Base-by-base conservation (phyloP, 164 flowering plant species). In the Tetrastigma voinierianum region DNA sequence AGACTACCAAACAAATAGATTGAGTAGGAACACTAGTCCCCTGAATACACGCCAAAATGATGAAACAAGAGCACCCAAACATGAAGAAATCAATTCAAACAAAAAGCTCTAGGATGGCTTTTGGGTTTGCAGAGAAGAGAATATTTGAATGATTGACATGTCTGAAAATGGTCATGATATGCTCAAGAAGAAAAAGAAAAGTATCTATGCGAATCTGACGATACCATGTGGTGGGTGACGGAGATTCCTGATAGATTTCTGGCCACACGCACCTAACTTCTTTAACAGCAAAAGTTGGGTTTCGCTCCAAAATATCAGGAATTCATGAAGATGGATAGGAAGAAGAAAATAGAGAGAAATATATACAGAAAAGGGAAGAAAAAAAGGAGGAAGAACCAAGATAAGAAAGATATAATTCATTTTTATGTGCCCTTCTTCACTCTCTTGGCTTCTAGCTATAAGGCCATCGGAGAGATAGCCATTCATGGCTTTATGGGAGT, bases 401-500 rank as follows among this genome's bases (percentile, higher is more conserved):
- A n/a, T 52, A 19, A 14, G 20, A 19, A 21, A 8, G 2, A 56
- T 14, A 64, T 5, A 9, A 21, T 12, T 16, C 10, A 4, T n/a
- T 51, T 3, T 15, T 14, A 91, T n/a, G n/a, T n/a, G n/a, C 97
- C 96, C 57, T 85, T 91, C 64, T 84, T 88, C 59, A n/a, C 84
- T 84, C 57, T 86, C 96, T 58, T 79, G 91, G 62, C 51, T 43
- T 61, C 59, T 70, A 49, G 46, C 74, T 3, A 77, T 51, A 64
- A 79, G 84, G 44, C 86, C 89, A 59, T 87, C 89, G 1, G 93
- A 87, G 40, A 85, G 82, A 74, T 85, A 89, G 6, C 87, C 91
- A 49, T 23, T 23, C 10, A 70, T 46, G 52, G 73, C 16, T 72
- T 80, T 82, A 53, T 75, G 81, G 20, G 69, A 66, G 59, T 46